Evolutionary conservation across 1,284 basidiomycete genomes (phyloP), one percentile per base, ranked within the genome.

Genomic region (Ustilago lituana): DNA sequence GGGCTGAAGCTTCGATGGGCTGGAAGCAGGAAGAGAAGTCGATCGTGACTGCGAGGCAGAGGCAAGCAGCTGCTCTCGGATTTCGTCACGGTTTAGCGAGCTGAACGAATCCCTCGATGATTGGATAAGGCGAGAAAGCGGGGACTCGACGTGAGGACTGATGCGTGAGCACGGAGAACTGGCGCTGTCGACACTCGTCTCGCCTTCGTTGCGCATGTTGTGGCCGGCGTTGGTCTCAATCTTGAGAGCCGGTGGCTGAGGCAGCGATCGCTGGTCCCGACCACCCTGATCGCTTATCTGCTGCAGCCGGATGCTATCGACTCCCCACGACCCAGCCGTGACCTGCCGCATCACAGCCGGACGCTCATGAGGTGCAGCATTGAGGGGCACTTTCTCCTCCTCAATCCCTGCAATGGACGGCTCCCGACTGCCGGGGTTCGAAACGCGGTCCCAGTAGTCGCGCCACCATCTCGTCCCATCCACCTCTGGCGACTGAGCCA

Each of bases 401-500:
- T 55, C 51, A 4, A 40, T 14, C 4, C 51, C 62, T 9, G 17
- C 33, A 6, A 60, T 40, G 12, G 62, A 65, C 0, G 62, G 62
- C 43, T 65, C 62, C 32, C 47, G 51, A 26, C 51, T 56, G 22
- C 45, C 49, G 5, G 37, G 20, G 9, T 58, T 38, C 17, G 66
- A 69, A 2, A 64, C 40, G 2, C 52, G 55, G 4, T 63, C 51
- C 66, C 60, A 69, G 51, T 63, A 63, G n/a, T 43, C 55, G 15
- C 55, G 37, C 66, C 66, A 69, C 66, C 66, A 62, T 4, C 44
- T 45, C 5, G 50, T 59, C 8, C 57, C 57, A 4, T 54, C 50
- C 3, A 17, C 37, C 1, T 52, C 55, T 5, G 51, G 39, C 0
- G 51, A n/a, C 6, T 26, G 33, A 2, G 41, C 40, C 5, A 19